These are phyloP conservation scores for Chamaecyparis obtusa DNA, from an alignment of 75 land plant genomes.

Conservation along the genomic window DNA sequence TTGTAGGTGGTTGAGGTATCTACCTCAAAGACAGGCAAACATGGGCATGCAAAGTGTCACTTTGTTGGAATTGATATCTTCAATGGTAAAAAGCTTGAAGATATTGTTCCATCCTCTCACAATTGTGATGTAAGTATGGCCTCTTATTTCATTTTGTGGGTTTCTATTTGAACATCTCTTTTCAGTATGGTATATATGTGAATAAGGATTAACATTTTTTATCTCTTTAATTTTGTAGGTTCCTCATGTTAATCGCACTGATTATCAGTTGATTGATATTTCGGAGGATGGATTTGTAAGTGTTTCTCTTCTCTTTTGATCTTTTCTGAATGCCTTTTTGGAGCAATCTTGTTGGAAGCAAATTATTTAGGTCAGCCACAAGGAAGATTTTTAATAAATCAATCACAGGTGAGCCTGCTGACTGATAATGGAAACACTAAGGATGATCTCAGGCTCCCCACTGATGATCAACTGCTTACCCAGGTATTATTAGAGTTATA, in stretches of 20 bases:
- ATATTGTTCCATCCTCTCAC: slow-evolving; percentile 89
- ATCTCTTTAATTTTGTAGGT: slow-evolving; percentile 46
- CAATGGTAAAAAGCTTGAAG: slow-evolving; percentile 76
- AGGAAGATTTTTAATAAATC: neutral
- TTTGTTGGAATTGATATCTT: slow-evolving; percentile 81
- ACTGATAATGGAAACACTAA: slow-evolving; percentile 53
- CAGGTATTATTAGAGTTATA: slow-evolving; percentile 24
- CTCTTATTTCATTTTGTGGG: neutral
- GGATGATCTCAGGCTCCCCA: slow-evolving; percentile 64
- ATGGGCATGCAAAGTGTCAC: slow-evolving; percentile 87
- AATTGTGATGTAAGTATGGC: slow-evolving; percentile 72
- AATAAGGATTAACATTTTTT: neutral
- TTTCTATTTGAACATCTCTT: neutral
- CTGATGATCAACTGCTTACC: slow-evolving; percentile 46
- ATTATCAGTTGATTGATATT: slow-evolving; percentile 92
- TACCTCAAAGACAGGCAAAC: slow-evolving; percentile 86
- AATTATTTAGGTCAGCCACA: neutral
- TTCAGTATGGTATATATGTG: neutral
- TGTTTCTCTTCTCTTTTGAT: neutral
- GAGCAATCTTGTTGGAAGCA: neutral
- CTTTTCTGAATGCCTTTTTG: neutral
- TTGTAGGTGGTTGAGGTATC: slow-evolving; percentile 78
- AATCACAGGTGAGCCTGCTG: slow-evolving; percentile 50
- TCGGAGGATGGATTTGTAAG: slow-evolving; percentile 98
- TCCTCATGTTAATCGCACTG: slow-evolving; percentile 87